Evolutionary conservation across 2,329 filamentous ascomycete species (phyloP), one percentile per base, ranked within the genome.

Genomic region (Ilyonectria destructans): DNA sequence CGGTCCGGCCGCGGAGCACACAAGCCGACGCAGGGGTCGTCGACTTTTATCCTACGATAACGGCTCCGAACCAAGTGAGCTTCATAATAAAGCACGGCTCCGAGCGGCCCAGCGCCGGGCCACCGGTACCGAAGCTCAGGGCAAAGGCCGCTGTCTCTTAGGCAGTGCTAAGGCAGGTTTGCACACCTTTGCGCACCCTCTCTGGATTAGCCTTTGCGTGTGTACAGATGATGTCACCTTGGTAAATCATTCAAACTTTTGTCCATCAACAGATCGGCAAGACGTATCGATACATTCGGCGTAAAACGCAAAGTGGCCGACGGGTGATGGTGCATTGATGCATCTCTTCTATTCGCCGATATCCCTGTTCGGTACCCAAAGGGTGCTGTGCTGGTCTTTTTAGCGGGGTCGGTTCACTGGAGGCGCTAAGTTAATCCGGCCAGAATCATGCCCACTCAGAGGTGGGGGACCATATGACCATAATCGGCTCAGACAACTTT

Each of bases 381-480:
- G 26, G 26, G 37, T 15, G 12, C 6, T 13, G 35, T 57, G 13
- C 33, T 45, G 26, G 55, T 12, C n/a, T 49, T 17, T 48, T 19
- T 21, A 35, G 56, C 29, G 40, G 56, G 29, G 12, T 17, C 13
- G 15, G 13, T 3, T 6, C 12, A 15, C 21, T 21, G n/a, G 54
- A 48, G 63, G 63, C 43, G 58, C 43, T 57, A 60, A 59, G 58
- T 66, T 66, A 66, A 66, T 66, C 63, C 63, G 63, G 13, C 58
- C 19, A 23, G 15, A 26, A 54, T 33, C 58, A 54, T 17, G 37
- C 13, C 37, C 37, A 40, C 6, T 40, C 17, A 17, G 37, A 40
- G 37, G 13, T 13, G 13, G 13, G 13, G 6, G 37, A 40, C 37
- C 12, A 40, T 15, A 40, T 13, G 37, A 40, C 37, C 19, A 62